Percentiles rank a stretch among this genome's conserved stretches.
These are phyloP conservation scores for Urostyla sp. DNA, from an alignment of 73 alveolate genomes.

Conservation along the genomic window DNA sequence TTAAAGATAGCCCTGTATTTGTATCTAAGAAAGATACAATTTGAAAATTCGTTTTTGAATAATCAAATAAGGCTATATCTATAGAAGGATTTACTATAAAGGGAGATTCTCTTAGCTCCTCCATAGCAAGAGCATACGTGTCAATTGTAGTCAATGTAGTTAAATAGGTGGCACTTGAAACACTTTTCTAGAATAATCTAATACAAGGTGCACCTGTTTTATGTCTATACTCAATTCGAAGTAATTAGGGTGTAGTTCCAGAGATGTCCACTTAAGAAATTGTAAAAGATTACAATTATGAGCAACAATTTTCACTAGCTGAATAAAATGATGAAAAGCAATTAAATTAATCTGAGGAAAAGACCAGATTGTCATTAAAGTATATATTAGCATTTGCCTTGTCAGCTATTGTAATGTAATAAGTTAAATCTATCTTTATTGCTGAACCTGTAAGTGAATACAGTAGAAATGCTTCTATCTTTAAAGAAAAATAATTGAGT, in stretches of 20 bases:
- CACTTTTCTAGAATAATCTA: background rate
- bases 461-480: background rate
- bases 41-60: constrained; percentile 30
- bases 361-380: background rate
- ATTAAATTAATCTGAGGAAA: constrained; percentile 1
- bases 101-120: constrained; percentile 53
- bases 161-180: too few relatives aligned
- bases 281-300: background rate
- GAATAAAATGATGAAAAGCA: constrained; percentile 29
- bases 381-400: constrained; percentile 10
- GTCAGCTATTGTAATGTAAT: background rate
- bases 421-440: background rate
- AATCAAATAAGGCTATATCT: background rate
- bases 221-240: constrained; percentile 47
- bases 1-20: background rate
- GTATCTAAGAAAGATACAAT: background rate
- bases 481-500: constrained; percentile 17
- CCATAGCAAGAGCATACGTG: constrained; percentile 5
- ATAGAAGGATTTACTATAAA: constrained; percentile 11
- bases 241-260: constrained; percentile 7
- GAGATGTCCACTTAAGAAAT: background rate
- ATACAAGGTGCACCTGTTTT: constrained; percentile 38
- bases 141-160: background rate
- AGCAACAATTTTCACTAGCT: constrained; percentile 10
- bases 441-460: background rate